Base-by-base conservation (phyloP, 805 yeast genomes). In the Yarrowia porcina region DNA sequence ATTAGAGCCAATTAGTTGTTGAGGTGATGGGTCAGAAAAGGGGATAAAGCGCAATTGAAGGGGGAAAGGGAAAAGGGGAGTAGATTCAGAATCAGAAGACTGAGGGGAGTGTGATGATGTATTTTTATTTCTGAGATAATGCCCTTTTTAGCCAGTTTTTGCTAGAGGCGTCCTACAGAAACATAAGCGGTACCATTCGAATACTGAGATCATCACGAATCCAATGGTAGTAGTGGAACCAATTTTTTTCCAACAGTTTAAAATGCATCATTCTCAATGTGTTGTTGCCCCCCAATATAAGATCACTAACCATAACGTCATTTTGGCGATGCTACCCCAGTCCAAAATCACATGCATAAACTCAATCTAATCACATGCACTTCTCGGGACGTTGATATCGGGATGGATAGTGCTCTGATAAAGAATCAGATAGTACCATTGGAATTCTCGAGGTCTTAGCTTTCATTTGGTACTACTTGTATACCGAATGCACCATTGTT, bases 261-360 rank as follows among this genome's bases (percentile, higher is more conserved):
- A n/a, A n/a, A n/a, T n/a, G n/a, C n/a, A n/a, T n/a, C n/a, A n/a
- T n/a, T n/a, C n/a, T n/a, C n/a, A n/a, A n/a, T n/a, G n/a, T n/a
- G n/a, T n/a, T n/a, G n/a, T n/a, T n/a, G n/a, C 28, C 28, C 4
- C 28, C 28, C 28, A 8, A 25, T 25, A 25, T n/a, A 25, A 25
- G 28, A 25, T 25, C 28, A 25, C 28, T 25, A 25, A 25, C 8
- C 28, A 4, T 35, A 8, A 35, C 39, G 39, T 35, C 6, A 9
- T 8, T 25, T 20, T 2, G 8, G 15, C 25, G 23, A 13, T 28
- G 17, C 36, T 27, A 45, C 52, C 52, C 52, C 36, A 7, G 9
- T 25, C 8, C 36, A 45, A 28, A n/a, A 45, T 45, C 52, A 45
- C 52, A 45, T 45, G 52, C 52, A 45, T 45, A 45, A 45, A 45